Conservation (phyloP, 179 eudicot species). For the Monotropa hypopitys region DNA sequence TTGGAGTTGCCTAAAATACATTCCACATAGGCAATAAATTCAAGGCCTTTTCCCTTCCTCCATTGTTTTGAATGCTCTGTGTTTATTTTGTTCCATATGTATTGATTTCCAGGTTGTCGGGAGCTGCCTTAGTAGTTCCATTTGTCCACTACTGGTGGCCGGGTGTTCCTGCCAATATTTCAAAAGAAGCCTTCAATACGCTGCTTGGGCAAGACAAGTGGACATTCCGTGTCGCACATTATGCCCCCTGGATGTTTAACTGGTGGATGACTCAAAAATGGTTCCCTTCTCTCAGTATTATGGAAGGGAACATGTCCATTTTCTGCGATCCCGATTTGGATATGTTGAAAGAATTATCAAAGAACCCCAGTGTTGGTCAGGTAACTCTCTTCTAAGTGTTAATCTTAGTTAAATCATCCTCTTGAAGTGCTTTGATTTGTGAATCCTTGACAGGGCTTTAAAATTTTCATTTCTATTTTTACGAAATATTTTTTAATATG, state of each 20-base stretch:
- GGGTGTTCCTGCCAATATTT: slow-evolving; percentile 23
- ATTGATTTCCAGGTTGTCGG: slow-evolving; percentile 26
- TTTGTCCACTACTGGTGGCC: slow-evolving; percentile 44
- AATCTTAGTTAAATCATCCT: not conserved
- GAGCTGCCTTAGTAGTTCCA: slow-evolving; percentile 28
- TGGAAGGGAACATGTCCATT: slow-evolving; percentile 10
- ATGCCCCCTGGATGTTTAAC: slow-evolving; percentile 32
- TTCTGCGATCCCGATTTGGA: slow-evolving; percentile 19
- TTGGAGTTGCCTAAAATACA: slow-evolving; percentile 17
- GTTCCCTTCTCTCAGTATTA: slow-evolving; percentile 32
- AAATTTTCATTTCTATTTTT: not conserved
- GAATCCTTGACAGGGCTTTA: not conserved
- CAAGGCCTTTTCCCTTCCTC: not conserved
- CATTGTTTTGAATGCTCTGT: not conserved
- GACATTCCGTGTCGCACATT: slow-evolving; percentile 27
- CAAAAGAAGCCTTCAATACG: slow-evolving; percentile 21
- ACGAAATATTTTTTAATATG: not conserved
- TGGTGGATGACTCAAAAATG: slow-evolving; percentile 51
- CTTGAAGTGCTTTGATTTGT: not conserved
- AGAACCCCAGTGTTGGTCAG: slow-evolving; percentile 3
- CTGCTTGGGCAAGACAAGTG: slow-evolving; percentile 30
- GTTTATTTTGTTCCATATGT: not conserved
- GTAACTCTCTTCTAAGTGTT: not conserved
- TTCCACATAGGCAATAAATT: slow-evolving; percentile 13
- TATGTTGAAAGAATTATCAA: slow-evolving; percentile 7